Evolutionary conservation across 1,284 basidiomycete genomes (phyloP), one percentile per base, ranked within the genome.

Genomic region (Pyrrhoderma lamaoense): DNA sequence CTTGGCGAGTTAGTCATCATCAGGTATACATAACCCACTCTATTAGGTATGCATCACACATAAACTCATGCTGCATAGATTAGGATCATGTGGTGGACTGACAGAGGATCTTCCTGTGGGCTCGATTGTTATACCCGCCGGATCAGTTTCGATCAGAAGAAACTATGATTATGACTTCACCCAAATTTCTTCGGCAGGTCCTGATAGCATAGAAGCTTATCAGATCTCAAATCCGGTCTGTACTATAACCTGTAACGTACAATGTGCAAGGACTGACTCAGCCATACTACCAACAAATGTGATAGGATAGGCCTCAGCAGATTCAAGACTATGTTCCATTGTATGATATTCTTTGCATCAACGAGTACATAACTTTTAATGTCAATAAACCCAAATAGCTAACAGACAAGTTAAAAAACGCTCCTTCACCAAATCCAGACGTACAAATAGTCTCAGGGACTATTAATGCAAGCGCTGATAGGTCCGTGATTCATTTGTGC

Each of bases 41-140:
- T n/a, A n/a, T n/a, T n/a, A n/a, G n/a, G n/a, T n/a, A n/a, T n/a
- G n/a, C n/a, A n/a, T n/a, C n/a, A n/a, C n/a, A n/a, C n/a, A n/a
- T n/a, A n/a, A n/a, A n/a, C n/a, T n/a, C n/a, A n/a, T 21, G 21
- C 31, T 13, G 5, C 35, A 16, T 60, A 89, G 86, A 54, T 70
- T 89, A 23, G 88, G 87, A 39, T 89, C 85, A 4, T 92, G 89
- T 61, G 89, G 89, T 16, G 79, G 78, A n/a, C 71, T 92, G 53
- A 70, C 77, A 34, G 76, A 84, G 55, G 27, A 11, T 5, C 70
- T 84, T 11, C 79, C 80, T 5, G 82, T 89, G 23, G 89, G 85
- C 16, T 77, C 85, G 13, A 73, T 91, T 11, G 81, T 88, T 14
- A 73, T 89, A 23, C 87, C 89, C 23, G 76, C 71, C 57, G 72